phyloP scores from a whole-genome alignment of 331 rosid genomes.

The Erythrophleum ivorense region DNA sequence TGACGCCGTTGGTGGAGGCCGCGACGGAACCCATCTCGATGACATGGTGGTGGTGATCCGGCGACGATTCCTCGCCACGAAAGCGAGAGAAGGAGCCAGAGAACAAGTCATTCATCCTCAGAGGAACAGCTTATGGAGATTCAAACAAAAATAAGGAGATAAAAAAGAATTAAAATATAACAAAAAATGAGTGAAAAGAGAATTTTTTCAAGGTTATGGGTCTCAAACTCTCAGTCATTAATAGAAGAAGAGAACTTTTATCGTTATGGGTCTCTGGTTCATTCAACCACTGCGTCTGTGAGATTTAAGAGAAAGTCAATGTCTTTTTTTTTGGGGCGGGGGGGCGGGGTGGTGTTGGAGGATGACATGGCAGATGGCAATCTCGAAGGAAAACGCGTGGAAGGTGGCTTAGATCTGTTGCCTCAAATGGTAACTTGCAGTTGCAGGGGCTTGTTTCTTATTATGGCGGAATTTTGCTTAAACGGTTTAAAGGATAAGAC shows the following conservation, averaged over 20 bases:
- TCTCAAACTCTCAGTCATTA: not conserved
- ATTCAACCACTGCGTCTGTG: not conserved
- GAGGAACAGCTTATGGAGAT: not conserved
- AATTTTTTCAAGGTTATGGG: not conserved
- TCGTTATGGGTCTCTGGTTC: not conserved
- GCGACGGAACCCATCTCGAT: slow-evolving; percentile 47
- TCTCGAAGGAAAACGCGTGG: not conserved
- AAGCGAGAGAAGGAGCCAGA: slow-evolving; percentile 62
- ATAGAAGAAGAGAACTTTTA: not conserved
- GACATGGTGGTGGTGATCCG: slow-evolving; percentile 51
- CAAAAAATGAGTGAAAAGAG: not conserved
- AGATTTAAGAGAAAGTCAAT: not conserved
- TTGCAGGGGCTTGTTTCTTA: not conserved
- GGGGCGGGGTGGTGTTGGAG: not conserved
- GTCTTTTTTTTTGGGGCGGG: not conserved
- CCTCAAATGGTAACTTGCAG: not conserved
- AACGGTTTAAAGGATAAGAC: not conserved
- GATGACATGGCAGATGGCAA: not conserved
- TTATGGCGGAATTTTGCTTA: not conserved
- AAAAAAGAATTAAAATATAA: not conserved
- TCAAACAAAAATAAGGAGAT: not conserved
- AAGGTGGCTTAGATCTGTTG: not conserved
- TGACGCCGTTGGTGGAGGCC: slow-evolving; percentile 39
- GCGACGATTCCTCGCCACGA: slow-evolving; percentile 49
- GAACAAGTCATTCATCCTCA: slow-evolving; percentile 63